These are phyloP conservation scores for Adansonia digitata DNA, from an alignment of 345 rosid species.

Conservation along the genomic window DNA sequence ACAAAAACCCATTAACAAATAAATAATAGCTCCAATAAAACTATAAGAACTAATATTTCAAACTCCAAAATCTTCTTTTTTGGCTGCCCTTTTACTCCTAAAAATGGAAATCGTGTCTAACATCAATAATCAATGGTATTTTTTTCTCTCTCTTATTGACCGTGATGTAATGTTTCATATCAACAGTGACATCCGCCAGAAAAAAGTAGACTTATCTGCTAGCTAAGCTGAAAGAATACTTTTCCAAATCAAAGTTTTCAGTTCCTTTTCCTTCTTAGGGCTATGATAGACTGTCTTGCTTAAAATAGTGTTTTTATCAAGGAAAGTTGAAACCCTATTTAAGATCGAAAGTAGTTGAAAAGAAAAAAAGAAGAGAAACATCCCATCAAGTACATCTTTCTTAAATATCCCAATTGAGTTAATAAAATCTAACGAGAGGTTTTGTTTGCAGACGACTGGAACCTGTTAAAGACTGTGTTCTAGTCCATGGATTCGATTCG, in stretches of 20 bases:
- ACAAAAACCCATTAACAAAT: too few relatives aligned
- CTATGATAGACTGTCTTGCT: neutral
- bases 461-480: neutral
- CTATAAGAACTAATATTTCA: too few relatives aligned
- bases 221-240: slow-evolving; percentile 14
- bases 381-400: neutral
- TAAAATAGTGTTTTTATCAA: neutral
- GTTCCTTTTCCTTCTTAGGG: neutral
- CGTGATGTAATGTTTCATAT: slow-evolving; percentile 11
- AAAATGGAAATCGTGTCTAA: too few relatives aligned
- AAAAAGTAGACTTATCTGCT: neutral
- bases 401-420: neutral
- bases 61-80: too few relatives aligned
- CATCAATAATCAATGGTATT: neutral
- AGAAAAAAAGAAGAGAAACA: neutral
- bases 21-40: too few relatives aligned
- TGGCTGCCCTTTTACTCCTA: too few relatives aligned
- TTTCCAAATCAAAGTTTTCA: slow-evolving; percentile 9
- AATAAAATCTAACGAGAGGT: neutral
- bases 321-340: slow-evolving; percentile 18
- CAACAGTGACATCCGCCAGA: slow-evolving; percentile 17
- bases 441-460: neutral
- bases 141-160: neutral
- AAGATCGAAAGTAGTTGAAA: neutral
- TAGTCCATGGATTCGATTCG: slow-evolving; percentile 21